phyloP scores from a whole-genome alignment of 2,329 filamentous ascomycete genomes.

The Penicillium palitans region DNA sequence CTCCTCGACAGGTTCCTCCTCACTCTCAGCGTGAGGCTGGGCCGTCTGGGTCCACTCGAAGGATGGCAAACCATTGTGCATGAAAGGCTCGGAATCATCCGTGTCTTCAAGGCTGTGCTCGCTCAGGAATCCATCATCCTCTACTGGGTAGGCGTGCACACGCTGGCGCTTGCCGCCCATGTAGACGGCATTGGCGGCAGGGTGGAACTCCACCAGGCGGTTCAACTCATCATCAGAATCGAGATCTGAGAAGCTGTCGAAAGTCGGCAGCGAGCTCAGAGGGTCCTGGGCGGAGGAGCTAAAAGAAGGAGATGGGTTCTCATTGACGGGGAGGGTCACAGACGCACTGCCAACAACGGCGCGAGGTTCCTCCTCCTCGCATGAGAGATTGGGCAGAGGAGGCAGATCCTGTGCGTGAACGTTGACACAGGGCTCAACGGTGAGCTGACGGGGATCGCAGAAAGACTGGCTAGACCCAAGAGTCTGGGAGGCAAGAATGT shows the following conservation, averaged over 20 bases:
- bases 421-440: constrained; percentile 59
- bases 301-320: constrained; percentile 41
- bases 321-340: constrained; percentile 40
- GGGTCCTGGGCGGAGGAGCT: constrained; percentile 49
- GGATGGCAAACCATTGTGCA: constrained; percentile 63
- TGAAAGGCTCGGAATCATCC: constrained; percentile 65
- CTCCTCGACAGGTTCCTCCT: constrained; percentile 37
- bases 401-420: constrained; percentile 60
- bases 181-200: constrained; percentile 60
- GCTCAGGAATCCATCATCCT: constrained; percentile 75
- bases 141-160: constrained; percentile 68
- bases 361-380: constrained; percentile 42
- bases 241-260: constrained; percentile 84
- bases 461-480: constrained; percentile 62
- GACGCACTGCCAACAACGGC: constrained; percentile 38
- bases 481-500: constrained; percentile 75
- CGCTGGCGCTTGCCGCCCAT: constrained; percentile 69
- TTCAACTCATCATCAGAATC: constrained; percentile 90
- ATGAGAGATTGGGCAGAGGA: constrained; percentile 55
- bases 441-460: constrained; percentile 88
- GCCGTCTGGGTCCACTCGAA: constrained; percentile 51
- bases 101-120: constrained; percentile 75
- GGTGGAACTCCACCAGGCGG: constrained; percentile 69
- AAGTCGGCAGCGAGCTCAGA: constrained; percentile 65
- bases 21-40: constrained; percentile 44